phyloP scores from a whole-genome alignment of 306 rosid genomes.

The Crotalaria pallida region DNA sequence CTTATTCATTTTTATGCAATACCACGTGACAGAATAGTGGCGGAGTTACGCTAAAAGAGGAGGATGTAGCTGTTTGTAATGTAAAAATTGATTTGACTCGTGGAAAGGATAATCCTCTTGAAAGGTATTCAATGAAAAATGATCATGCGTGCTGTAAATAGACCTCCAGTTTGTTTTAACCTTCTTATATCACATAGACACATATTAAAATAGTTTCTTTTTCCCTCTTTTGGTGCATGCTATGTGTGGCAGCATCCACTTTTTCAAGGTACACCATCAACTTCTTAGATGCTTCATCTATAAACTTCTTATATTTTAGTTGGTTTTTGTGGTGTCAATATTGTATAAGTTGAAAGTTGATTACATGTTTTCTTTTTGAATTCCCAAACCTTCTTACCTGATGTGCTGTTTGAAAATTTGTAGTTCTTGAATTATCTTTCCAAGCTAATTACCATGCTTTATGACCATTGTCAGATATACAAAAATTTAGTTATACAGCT shows the following conservation, averaged over 20 bases:
- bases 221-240: constrained; percentile 40
- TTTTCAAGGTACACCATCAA: constrained; percentile 65
- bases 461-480: neutral
- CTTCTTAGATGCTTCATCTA: neutral
- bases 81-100: constrained; percentile 93
- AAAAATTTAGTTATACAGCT: neutral
- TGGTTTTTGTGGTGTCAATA: neutral
- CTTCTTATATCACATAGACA: neutral
- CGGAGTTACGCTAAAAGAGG: constrained; percentile 68
- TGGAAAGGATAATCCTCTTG: constrained; percentile 81
- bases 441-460: neutral
- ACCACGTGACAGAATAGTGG: constrained; percentile 59
- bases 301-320: neutral
- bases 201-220: neutral
- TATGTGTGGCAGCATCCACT: constrained; percentile 62
- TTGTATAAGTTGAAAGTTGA: neutral
- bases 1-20: constrained; percentile 3
- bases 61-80: constrained; percentile 73
- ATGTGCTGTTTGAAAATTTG: neutral
- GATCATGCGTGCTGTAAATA: neutral
- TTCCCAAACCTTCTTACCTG: constrained; percentile 4
- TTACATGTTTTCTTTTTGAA: neutral
- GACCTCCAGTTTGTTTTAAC: constrained; percentile 11
- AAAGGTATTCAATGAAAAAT: constrained; percentile 50
- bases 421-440: neutral